Evolutionary conservation across 257 asterid genomes (phyloP).

Genomic region (Paulownia fortunei): DNA sequence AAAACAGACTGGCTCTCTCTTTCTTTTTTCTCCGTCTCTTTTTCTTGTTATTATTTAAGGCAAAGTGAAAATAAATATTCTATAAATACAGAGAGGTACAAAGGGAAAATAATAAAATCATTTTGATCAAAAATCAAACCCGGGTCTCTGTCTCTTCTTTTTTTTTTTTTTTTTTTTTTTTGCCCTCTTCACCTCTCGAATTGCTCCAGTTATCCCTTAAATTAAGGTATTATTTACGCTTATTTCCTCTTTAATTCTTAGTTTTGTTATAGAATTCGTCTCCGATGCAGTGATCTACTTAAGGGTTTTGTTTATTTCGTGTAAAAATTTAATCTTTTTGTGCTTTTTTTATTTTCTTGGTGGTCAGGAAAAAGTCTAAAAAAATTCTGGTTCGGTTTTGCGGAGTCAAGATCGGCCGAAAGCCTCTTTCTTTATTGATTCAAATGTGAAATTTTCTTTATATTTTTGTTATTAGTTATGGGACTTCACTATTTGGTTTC

Average conservation of each 20-base stretch:
- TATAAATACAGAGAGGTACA: conserved; percentile 23
- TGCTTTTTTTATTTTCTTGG: neutral
- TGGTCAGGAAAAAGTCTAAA: conserved; percentile 12
- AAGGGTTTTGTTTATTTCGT: conserved; percentile 31
- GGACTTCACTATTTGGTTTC: conserved; percentile 9
- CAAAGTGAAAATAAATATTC: neutral
- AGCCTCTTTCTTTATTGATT: conserved; percentile 11
- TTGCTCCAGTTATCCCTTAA: conserved; percentile 25
- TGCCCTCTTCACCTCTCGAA: conserved; percentile 31
- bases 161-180: neutral
- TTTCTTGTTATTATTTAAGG: neutral
- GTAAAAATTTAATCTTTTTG: conserved; percentile 30
- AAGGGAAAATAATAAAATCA: neutral
- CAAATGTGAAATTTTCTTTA: neutral
- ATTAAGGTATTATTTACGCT: conserved; percentile 39
- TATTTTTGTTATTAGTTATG: neutral
- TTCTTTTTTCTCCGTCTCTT: neutral
- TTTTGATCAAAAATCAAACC: neutral
- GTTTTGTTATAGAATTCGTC: neutral
- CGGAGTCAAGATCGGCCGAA: conserved; percentile 32
- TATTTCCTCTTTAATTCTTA: neutral
- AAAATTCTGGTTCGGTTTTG: conserved; percentile 12
- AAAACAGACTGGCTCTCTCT: neutral
- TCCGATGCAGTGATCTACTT: conserved; percentile 31
- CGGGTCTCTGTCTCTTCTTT: conserved; percentile 29